Conservation (phyloP, 352 stramenopile species). For the Pythium vanterpoolii region DNA sequence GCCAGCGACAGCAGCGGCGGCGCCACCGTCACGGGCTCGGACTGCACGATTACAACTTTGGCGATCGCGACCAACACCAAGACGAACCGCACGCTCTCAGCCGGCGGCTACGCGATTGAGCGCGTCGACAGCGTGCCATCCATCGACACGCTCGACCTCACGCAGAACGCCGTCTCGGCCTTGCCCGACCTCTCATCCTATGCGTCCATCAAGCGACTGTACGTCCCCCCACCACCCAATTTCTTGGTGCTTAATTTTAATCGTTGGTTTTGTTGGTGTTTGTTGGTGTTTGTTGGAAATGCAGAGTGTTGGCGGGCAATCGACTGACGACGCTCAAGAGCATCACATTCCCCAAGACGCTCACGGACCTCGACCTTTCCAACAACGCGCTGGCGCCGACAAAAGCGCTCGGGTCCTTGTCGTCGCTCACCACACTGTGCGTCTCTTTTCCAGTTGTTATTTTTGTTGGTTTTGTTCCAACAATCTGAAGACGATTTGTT, state of each 20-base stretch:
- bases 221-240: not conserved
- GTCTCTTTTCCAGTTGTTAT: not conserved
- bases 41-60: constrained; percentile 32
- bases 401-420: constrained; percentile 2
- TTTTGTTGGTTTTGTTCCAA: not conserved
- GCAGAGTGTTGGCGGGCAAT: constrained; percentile 13
- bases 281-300: not conserved
- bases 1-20: constrained; percentile 29
- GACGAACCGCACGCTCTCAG: constrained; percentile 34
- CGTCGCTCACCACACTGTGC: constrained; percentile 14
- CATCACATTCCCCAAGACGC: constrained; percentile 9
- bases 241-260: not conserved
- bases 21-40: constrained; percentile 27
- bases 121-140: constrained; percentile 45
- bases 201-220: constrained; percentile 13
- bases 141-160: constrained; percentile 23
- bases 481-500: not conserved
- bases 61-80: constrained; percentile 18
- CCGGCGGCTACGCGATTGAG: constrained; percentile 41
- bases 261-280: not conserved
- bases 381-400: constrained; percentile 8
- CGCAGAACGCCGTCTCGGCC: constrained; percentile 7
- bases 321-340: constrained; percentile 6
- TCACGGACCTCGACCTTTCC: constrained; percentile 14
- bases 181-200: constrained; percentile 12